A percentile compares a stretch with the other conserved stretches of the same genome.
Evolutionary conservation across 257 asterid species (phyloP).

Genomic region (Salvia rosmarinus): DNA sequence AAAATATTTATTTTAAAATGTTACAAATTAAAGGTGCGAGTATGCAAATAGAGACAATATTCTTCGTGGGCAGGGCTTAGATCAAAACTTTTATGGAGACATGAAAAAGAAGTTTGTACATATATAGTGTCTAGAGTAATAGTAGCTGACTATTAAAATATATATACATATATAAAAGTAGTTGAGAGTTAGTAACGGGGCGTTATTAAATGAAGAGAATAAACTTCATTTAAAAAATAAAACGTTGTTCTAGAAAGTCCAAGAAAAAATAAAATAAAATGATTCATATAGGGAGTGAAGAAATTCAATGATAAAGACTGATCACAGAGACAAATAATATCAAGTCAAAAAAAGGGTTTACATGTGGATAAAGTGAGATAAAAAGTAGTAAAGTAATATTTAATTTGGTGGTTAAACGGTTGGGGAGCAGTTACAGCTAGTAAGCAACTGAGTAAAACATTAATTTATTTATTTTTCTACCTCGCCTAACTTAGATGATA

Average conservation of each 20-base stretch:
- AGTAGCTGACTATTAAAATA: no score
- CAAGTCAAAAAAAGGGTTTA: no score
- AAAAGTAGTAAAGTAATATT: constrained; percentile 12
- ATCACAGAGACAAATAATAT: not conserved
- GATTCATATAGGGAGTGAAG: not conserved
- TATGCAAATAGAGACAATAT: not conserved
- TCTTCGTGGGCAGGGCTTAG: not conserved
- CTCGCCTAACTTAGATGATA: constrained; percentile 23
- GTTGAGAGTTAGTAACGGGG: not conserved
- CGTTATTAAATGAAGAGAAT: not conserved
- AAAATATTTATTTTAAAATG: not conserved
- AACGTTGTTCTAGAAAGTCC: constrained; percentile 14
- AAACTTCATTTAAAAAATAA: not conserved
- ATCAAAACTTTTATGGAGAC: no score
- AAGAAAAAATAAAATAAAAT: no score
- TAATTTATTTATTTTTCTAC: not conserved
- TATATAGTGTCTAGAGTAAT: no score
- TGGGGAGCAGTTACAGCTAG: constrained; percentile 37
- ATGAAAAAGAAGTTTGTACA: no score
- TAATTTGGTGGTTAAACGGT: constrained; percentile 33
- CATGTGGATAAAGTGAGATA: no score
- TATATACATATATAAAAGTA: no score
- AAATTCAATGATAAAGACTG: constrained; percentile 12
- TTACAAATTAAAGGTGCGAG: not conserved
- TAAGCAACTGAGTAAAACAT: not conserved